A percentile compares a stretch with the other conserved stretches of the same genome.
Evolutionary conservation across 2,329 filamentous ascomycete genomes (phyloP).

Genomic region (Aspergillus hiratsukae): DNA sequence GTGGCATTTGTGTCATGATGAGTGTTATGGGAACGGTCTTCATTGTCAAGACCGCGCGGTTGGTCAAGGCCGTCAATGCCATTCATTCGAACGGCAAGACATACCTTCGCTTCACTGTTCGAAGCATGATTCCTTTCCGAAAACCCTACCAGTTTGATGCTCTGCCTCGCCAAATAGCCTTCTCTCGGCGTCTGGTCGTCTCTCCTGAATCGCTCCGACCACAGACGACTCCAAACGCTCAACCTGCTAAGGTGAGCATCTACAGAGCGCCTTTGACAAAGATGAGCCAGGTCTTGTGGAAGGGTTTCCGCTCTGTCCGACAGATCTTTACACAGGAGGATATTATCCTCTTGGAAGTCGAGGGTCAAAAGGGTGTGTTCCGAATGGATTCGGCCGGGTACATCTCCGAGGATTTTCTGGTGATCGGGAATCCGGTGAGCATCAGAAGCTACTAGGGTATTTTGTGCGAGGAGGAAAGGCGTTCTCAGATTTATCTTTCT

Average conservation of each 20-base stretch:
- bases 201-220: conserved; percentile 21
- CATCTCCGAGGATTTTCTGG: conserved; percentile 31
- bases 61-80: conserved; percentile 57
- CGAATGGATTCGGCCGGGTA: conserved; percentile 37
- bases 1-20: conserved; percentile 56
- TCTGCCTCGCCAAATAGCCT: conserved; percentile 30
- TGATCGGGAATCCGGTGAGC: conserved; percentile 28
- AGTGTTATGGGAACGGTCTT: conserved; percentile 58
- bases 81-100: conserved; percentile 35
- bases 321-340: conserved; percentile 39
- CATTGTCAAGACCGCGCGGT: conserved; percentile 52
- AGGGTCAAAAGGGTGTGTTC: conserved; percentile 32
- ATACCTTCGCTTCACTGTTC: conserved; percentile 32
- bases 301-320: conserved; percentile 31
- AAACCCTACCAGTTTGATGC: conserved; percentile 32
- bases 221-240: conserved; percentile 10
- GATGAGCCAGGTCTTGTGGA: conserved; percentile 28
- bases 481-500: conserved; percentile 1
- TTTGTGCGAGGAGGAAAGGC: not conserved
- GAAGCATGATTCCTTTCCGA: conserved; percentile 35
- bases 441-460: conserved; percentile 3
- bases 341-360: conserved; percentile 35
- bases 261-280: conserved; percentile 30
- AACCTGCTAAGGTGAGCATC: conserved; percentile 21
- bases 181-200: conserved; percentile 30